A percentile compares a stretch with the other conserved stretches of the same genome.
phyloP scores from a whole-genome alignment of 108 stramenopile species.

The Skeletonema tropicum region DNA sequence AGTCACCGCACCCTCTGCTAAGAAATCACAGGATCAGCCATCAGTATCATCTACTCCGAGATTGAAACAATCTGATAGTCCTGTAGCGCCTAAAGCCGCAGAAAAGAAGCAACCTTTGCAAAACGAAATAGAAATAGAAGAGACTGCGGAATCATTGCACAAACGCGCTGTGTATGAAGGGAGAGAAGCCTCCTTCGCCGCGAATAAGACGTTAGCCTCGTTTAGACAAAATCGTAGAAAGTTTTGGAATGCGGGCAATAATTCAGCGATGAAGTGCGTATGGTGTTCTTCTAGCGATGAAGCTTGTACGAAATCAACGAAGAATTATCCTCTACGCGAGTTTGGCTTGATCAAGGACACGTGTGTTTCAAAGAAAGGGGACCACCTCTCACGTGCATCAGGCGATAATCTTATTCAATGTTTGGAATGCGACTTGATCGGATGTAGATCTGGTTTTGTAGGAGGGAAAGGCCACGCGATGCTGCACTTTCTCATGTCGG shows the following conservation, averaged over 20 bases:
- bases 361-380: not conserved
- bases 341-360: conserved; percentile 10
- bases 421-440: conserved; percentile 71
- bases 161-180: conserved; percentile 17
- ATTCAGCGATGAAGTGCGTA: conserved; percentile 13
- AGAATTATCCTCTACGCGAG: not conserved
- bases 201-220: conserved; percentile 27
- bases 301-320: not conserved
- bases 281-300: conserved; percentile 29
- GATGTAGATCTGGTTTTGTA: conserved; percentile 54
- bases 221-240: conserved; percentile 31
- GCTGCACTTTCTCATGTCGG: conserved; percentile 64
- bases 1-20: not conserved
- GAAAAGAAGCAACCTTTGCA: not conserved
- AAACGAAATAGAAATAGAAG: not conserved
- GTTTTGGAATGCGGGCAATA: conserved; percentile 12
- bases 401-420: conserved; percentile 80
- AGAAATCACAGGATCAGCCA: not conserved
- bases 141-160: conserved; percentile 2
- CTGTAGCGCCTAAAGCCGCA: not conserved
- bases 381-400: not conserved
- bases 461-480: conserved; percentile 54
- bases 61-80: not conserved
- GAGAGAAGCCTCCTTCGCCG: conserved; percentile 22
- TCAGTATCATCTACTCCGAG: not conserved